Evolutionary conservation across 2,329 filamentous ascomycete species (phyloP).

Genomic region (Aspergillus japonicus): DNA sequence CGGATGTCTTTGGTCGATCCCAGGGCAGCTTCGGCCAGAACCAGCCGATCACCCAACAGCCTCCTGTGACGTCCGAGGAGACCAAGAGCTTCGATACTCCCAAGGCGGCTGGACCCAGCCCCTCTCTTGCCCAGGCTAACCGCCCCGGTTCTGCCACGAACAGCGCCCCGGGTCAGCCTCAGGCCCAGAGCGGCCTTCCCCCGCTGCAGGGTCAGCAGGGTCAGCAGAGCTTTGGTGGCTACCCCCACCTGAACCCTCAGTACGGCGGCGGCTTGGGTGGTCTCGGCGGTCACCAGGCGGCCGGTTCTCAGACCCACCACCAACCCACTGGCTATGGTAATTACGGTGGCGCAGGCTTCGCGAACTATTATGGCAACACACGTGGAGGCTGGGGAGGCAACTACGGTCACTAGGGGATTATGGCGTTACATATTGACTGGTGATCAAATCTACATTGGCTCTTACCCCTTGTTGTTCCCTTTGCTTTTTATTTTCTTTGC

Average conservation of each 20-base stretch:
- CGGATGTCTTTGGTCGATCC: conserved; percentile 60
- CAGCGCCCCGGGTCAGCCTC: conserved; percentile 53
- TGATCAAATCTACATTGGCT: conserved; percentile 32
- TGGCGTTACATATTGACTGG: conserved; percentile 26
- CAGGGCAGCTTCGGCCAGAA: conserved; percentile 58
- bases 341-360: conserved; percentile 43
- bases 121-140: conserved; percentile 61
- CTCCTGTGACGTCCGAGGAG: conserved; percentile 51
- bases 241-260: conserved; percentile 56
- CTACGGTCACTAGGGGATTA: conserved; percentile 44
- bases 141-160: conserved; percentile 64
- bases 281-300: conserved; percentile 44
- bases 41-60: conserved; percentile 54
- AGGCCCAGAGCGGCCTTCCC: conserved; percentile 52
- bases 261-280: conserved; percentile 50
- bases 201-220: conserved; percentile 54
- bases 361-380: conserved; percentile 46
- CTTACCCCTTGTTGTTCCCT: conserved; percentile 26
- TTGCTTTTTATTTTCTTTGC: conserved; percentile 27
- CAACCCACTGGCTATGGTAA: conserved; percentile 44
- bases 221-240: conserved; percentile 58
- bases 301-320: conserved; percentile 41
- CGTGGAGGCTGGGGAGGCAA: conserved; percentile 49
- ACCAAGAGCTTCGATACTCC: conserved; percentile 59
- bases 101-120: conserved; percentile 59